phyloP scores from a whole-genome alignment of 2,329 filamentous ascomycete species.

The Venturia pyrina region DNA sequence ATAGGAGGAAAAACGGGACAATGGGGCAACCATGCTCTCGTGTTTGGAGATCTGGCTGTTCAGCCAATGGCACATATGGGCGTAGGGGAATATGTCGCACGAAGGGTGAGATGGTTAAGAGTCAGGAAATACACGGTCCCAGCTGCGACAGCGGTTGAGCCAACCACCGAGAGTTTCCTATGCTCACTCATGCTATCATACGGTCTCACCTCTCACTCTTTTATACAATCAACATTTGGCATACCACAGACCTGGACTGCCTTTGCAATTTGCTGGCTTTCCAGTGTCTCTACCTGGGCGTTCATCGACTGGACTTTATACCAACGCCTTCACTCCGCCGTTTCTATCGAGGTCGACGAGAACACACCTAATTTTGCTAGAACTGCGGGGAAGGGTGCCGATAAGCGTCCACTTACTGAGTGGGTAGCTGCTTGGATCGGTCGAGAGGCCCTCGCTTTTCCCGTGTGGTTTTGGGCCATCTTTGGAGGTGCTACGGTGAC shows the following conservation, averaged over 20 bases:
- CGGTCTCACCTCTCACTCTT: conserved; percentile 6
- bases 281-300: conserved; percentile 62
- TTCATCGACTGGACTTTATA: conserved; percentile 64
- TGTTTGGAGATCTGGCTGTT: conserved; percentile 76
- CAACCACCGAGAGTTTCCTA: conserved; percentile 78
- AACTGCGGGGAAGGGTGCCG: conserved; percentile 26
- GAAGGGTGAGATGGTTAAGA: conserved; percentile 80
- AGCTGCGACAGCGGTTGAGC: conserved; percentile 81
- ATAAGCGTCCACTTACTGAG: conserved; percentile 48
- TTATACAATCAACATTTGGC: conserved; percentile 40
- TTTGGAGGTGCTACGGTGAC: conserved; percentile 76
- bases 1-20: conserved; percentile 23
- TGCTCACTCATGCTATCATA: conserved; percentile 47
- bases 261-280: conserved; percentile 56
- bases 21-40: conserved; percentile 70
- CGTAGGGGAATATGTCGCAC: conserved; percentile 63
- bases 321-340: conserved; percentile 60
- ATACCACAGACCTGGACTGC: conserved; percentile 57
- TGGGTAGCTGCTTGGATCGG: conserved; percentile 82
- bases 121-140: conserved; percentile 92
- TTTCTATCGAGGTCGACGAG: conserved; percentile 59
- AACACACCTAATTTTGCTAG: conserved; percentile 66
- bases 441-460: conserved; percentile 70
- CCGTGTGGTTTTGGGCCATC: conserved; percentile 85
- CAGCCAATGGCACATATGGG: conserved; percentile 83